Conservation (phyloP, 2,329 filamentous ascomycete genomes). For the Microdochium trichocladiopsis region DNA sequence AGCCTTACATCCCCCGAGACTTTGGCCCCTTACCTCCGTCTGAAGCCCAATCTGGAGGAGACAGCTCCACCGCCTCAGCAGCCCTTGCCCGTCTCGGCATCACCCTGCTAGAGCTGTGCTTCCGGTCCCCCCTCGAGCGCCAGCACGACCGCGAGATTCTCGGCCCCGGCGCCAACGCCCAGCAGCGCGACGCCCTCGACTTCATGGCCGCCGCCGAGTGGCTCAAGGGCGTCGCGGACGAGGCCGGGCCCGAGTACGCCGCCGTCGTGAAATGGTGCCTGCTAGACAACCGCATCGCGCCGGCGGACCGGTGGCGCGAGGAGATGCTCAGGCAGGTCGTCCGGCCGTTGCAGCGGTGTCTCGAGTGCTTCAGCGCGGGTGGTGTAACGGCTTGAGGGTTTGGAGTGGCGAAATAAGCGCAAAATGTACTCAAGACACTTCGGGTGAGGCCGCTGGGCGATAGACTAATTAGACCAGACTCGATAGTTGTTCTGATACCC, state of each 20-base stretch:
- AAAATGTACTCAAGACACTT: too few relatives aligned
- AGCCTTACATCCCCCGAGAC: not conserved
- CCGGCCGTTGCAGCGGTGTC: not conserved
- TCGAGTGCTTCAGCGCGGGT: too few relatives aligned
- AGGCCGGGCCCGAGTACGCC: not conserved
- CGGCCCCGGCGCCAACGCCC: not conserved
- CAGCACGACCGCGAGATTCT: not conserved
- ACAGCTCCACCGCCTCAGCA: not conserved
- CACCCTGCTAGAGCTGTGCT: not conserved
- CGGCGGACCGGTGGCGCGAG: not conserved
- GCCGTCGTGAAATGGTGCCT: not conserved
- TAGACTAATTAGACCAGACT: too few relatives aligned
- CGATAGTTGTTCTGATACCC: too few relatives aligned
- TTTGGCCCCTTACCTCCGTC: not conserved
- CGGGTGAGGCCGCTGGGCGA: too few relatives aligned
- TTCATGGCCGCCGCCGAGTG: not conserved
- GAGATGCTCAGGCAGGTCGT: not conserved
- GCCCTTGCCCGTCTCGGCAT: not conserved
- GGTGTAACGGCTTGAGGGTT: too few relatives aligned
- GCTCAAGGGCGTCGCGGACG: not conserved
- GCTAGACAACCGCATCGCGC: not conserved
- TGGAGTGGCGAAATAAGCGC: too few relatives aligned
- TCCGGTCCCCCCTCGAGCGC: not conserved
- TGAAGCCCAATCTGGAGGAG: too few relatives aligned
- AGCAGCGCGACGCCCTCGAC: not conserved